Evolutionary conservation across 805 yeast species (phyloP).

Genomic region (Grigorovia transvaalensis): DNA sequence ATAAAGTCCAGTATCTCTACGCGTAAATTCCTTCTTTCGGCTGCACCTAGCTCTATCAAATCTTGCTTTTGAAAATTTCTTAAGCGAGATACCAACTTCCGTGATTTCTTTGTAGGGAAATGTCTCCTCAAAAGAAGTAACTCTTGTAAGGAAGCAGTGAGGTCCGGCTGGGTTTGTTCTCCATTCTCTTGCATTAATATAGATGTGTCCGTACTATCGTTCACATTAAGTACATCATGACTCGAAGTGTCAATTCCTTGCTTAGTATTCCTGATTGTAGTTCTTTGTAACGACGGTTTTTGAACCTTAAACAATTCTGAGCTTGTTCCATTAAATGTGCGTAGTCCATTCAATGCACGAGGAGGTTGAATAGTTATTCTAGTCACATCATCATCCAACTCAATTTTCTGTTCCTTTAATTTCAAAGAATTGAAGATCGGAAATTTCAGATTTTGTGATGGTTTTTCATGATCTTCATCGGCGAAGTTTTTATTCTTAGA

Average conservation of each 20-base stretch:
- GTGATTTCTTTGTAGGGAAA: constrained; percentile 14
- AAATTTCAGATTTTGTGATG: neutral
- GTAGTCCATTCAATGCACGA: neutral
- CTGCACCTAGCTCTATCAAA: constrained; percentile 7
- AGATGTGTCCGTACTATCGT: neutral
- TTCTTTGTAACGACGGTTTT: neutral
- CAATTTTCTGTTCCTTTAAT: neutral
- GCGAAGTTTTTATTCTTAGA: neutral
- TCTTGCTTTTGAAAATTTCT: constrained; percentile 11
- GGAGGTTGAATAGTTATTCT: neutral
- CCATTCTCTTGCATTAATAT: neutral
- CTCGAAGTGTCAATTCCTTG: neutral
- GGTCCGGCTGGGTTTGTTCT: neutral
- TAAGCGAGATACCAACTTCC: constrained; percentile 13
- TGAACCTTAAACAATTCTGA: neutral
- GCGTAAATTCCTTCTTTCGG: constrained; percentile 18
- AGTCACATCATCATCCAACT: neutral
- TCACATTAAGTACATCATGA: neutral
- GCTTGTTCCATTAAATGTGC: neutral
- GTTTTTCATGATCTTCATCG: neutral
- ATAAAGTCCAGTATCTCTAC: constrained; percentile 18
- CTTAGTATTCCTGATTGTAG: neutral
- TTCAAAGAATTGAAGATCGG: neutral
- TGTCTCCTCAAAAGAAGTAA: constrained; percentile 9
- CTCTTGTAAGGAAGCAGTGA: constrained; percentile 3